Evolutionary conservation across 2,329 filamentous ascomycete species (phyloP), one percentile per base, ranked within the genome.

Genomic region (Simplicillium sp.): DNA sequence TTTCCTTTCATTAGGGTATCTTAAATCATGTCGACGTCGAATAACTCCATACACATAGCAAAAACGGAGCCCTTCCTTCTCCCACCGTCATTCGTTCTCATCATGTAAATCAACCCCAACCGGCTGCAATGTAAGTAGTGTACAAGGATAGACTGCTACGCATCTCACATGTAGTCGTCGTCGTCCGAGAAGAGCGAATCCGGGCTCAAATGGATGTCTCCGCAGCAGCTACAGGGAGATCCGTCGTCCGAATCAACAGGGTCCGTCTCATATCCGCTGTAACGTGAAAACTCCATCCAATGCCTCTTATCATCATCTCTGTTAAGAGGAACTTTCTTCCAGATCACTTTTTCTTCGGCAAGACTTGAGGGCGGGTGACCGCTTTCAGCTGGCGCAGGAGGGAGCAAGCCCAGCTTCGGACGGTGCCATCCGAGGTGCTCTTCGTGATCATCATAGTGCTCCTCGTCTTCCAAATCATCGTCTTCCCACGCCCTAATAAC

Each of bases 231-330:
- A 42, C 63, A 66, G 34, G 59, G 44, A 25, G 20, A 25, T 25
- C 63, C 61, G 34, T 57, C 55, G 37, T 60, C 54, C 44, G 54
- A 57, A 9, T 61, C 59, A 11, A 47, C 18, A 17, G 58, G 53
- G 31, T 48, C 53, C 46, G 60, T 51, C 49, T 62, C 59, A 42
- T 64, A 62, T 18, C 64, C 64, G 25, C 53, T 62, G 37, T 48
- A 54, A 28, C 63, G 56, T 38, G 58, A 65, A 47, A 75, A 76
- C 29, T 72, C 60, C 13, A 61, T 55, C 71, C 70, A 76, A n/a
- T 56, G 51, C 16, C 71, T 68, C 28, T 63, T 54, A 12, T 58
- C 50, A 0, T 46, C 48, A 41, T 67, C 65, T 14, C 67, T 62
- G 14, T 54, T 55, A 4, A 59, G 36, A 1, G 71, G 72, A 1